These are phyloP conservation scores for Fraxinus dipetala DNA, from an alignment of 305 asterid genomes.

Conservation along the genomic window DNA sequence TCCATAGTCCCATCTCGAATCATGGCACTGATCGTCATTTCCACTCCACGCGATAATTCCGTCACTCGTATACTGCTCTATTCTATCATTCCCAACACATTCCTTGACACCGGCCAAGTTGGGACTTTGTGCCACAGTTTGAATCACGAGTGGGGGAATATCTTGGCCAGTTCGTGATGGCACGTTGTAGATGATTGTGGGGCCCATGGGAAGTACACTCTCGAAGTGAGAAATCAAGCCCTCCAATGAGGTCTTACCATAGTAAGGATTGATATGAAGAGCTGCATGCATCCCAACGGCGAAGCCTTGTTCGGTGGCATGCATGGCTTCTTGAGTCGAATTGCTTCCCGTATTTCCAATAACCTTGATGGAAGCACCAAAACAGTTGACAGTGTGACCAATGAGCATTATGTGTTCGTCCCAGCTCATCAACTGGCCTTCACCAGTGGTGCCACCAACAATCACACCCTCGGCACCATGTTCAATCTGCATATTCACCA, in stretches of 20 bases:
- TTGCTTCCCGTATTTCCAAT: conserved; percentile 94
- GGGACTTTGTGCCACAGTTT: conserved; percentile 41
- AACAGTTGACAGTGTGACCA: conserved; percentile 93
- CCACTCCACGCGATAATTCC: conserved; percentile 87
- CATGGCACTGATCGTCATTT: conserved; percentile 87
- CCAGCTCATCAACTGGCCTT: conserved; percentile 97
- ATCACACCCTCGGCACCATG: conserved; percentile 85
- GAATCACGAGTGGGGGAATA: conserved; percentile 65
- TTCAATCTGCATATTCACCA: conserved; percentile 80
- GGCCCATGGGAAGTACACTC: conserved; percentile 90
- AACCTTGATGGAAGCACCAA: conserved; percentile 75
- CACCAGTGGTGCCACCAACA: conserved; percentile 97
- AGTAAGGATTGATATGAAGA: conserved; percentile 93
- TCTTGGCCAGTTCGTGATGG: conserved; percentile 95
- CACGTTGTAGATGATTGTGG: conserved; percentile 81
- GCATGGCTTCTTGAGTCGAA: conserved; percentile 96
- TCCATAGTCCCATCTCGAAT: conserved; percentile 81
- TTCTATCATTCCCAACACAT: conserved; percentile 75
- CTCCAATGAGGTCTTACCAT: conserved; percentile 82
- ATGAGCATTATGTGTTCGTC: conserved; percentile 96
- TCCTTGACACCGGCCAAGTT: conserved; percentile 91
- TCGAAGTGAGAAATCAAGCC: conserved; percentile 79
- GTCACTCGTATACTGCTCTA: conserved; percentile 56
- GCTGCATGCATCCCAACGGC: conserved; percentile 99
- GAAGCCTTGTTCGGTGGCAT: conserved; percentile 94